phyloP scores from a whole-genome alignment of 2,329 filamentous ascomycete genomes.

The Xylaria hypoxylon region DNA sequence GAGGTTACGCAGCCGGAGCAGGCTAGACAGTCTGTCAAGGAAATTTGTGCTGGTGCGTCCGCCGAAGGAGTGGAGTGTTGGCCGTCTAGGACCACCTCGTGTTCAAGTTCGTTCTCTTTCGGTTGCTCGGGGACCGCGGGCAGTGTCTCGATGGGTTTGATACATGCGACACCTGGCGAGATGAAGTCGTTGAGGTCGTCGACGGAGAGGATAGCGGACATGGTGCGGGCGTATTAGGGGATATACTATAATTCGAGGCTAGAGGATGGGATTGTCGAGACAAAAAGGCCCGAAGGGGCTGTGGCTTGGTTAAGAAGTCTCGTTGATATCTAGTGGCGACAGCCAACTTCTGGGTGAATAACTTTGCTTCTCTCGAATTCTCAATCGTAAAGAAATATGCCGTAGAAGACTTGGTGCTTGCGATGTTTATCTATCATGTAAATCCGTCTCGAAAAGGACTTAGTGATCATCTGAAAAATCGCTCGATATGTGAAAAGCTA shows the following conservation, averaged over 20 bases:
- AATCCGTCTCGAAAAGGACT: neutral
- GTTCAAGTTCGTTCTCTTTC: constrained; percentile 58
- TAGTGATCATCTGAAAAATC: neutral
- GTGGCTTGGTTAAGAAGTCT: constrained; percentile 24
- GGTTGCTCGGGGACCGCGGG: constrained; percentile 61
- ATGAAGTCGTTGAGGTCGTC: constrained; percentile 99
- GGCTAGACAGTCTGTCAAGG: constrained; percentile 94
- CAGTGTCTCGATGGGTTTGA: constrained; percentile 95
- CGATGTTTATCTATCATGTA: neutral
- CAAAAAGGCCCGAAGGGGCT: constrained; percentile 27
- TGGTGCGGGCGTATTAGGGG: constrained; percentile 56
- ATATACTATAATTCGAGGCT: neutral
- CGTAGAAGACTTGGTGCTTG: neutral
- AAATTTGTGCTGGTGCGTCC: constrained; percentile 86
- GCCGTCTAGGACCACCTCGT: constrained; percentile 96
- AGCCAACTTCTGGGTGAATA: neutral
- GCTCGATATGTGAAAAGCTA: neutral
- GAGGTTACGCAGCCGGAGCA: constrained; percentile 98
- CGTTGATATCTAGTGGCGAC: constrained; percentile 28
- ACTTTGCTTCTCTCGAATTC: neutral
- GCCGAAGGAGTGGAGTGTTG: constrained; percentile 60
- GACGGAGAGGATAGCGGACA: constrained; percentile 97
- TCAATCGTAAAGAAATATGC: neutral
- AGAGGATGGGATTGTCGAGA: neutral
- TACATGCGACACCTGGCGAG: constrained; percentile 95